A percentile compares a stretch with the other conserved stretches of the same genome.
These are phyloP conservation scores for Mortierella sp. DNA, from an alignment of 371 early-diverging fungal genomes.

Conservation along the genomic window DNA sequence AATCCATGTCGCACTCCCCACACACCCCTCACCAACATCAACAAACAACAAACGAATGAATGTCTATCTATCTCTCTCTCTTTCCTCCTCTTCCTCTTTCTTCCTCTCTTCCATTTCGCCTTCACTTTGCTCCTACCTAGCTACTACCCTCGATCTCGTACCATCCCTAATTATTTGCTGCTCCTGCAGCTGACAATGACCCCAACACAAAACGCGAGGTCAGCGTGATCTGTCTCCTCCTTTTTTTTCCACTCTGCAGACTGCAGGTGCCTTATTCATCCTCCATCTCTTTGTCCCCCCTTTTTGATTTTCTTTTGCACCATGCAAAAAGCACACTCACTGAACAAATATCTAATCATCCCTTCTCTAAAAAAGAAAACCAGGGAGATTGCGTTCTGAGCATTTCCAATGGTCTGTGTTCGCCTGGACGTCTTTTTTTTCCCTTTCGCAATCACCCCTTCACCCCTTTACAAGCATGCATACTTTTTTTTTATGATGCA, in stretches of 20 bases:
- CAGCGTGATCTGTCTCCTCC: neutral
- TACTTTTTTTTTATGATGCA: no score
- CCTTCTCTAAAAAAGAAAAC: no score
- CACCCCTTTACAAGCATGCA: no score
- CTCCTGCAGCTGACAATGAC: conserved; percentile 2
- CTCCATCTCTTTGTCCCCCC: neutral
- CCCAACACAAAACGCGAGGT: neutral
- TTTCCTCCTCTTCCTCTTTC: neutral
- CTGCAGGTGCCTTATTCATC: neutral
- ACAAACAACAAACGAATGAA: neutral
- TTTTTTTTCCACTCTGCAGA: neutral
- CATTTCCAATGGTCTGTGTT: no score
- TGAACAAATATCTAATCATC: neutral
- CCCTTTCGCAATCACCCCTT: no score
- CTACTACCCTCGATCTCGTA: neutral
- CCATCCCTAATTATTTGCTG: neutral
- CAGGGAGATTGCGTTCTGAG: no score
- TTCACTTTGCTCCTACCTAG: no score
- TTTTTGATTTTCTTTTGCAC: neutral
- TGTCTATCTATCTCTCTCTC: neutral
- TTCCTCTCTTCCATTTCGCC: no score
- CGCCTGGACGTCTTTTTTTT: no score
- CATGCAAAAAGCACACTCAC: neutral
- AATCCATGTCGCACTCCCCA: neutral
- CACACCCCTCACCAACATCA: neutral